These are phyloP conservation scores for Aspergillus viridinutans DNA, from an alignment of 2,329 filamentous ascomycete species.

Conservation along the genomic window DNA sequence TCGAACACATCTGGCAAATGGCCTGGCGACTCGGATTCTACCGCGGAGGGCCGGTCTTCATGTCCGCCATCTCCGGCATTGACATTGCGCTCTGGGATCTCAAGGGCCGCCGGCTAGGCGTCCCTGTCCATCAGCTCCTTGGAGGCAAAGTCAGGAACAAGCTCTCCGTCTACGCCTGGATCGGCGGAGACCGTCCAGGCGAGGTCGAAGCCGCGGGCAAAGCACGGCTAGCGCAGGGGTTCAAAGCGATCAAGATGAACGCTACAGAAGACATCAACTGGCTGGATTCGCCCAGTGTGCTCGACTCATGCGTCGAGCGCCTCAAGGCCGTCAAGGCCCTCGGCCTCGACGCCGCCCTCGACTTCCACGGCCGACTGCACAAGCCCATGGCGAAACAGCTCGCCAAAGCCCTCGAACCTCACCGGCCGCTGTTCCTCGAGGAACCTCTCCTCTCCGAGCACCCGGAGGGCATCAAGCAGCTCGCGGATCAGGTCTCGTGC, in stretches of 20 bases:
- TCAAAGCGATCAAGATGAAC: conserved; percentile 66
- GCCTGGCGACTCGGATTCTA: conserved; percentile 71
- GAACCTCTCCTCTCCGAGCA: conserved; percentile 70
- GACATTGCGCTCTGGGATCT: conserved; percentile 79
- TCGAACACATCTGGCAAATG: conserved; percentile 76
- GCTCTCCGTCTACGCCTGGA: conserved; percentile 72
- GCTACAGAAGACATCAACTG: conserved; percentile 71
- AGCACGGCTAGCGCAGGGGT: conserved; percentile 37
- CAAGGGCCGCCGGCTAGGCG: conserved; percentile 60
- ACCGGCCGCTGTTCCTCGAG: conserved; percentile 70
- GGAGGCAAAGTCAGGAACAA: conserved; percentile 69
- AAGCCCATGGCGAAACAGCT: conserved; percentile 79
- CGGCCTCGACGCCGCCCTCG: conserved; percentile 68
- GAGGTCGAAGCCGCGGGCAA: conserved; percentile 62
- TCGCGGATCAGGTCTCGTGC: conserved; percentile 53
- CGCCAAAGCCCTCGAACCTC: conserved; percentile 61
- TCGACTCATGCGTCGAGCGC: conserved; percentile 62
- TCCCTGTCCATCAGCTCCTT: conserved; percentile 69
- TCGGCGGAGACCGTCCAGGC: conserved; percentile 66
- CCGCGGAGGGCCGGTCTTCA: conserved; percentile 72
- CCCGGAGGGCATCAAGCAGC: conserved; percentile 59
- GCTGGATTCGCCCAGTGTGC: conserved; percentile 65
- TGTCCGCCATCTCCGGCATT: conserved; percentile 72
- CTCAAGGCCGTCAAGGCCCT: conserved; percentile 65
- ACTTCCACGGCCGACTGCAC: conserved; percentile 74